Evolutionary conservation across 164 flowering plant species (phyloP).

Genomic region (Chimonanthus praecox): DNA sequence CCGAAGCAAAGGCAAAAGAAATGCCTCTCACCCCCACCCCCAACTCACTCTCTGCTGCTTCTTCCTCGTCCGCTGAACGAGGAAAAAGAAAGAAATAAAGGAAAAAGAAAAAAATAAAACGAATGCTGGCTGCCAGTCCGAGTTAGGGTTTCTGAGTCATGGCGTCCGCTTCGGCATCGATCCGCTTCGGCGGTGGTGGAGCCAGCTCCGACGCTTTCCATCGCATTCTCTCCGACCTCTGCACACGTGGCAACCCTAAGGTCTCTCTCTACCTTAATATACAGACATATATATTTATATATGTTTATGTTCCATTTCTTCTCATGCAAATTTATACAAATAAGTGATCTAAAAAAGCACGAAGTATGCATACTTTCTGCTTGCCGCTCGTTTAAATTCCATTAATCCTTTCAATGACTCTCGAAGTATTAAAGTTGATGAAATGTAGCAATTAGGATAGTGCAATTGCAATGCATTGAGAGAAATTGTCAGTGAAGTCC

Average conservation of each 20-base stretch:
- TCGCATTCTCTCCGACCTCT: conserved; percentile 74
- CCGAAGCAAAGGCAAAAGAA: not conserved
- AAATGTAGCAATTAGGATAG: too few relatives aligned
- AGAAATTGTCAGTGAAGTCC: too few relatives aligned
- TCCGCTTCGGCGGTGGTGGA: conserved; percentile 30
- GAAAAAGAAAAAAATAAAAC: not conserved
- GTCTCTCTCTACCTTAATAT: conserved; percentile 17
- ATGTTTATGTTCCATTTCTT: too few relatives aligned
- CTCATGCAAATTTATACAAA: too few relatives aligned
- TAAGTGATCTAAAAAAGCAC: too few relatives aligned
- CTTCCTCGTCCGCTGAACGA: not conserved
- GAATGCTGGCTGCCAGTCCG: not conserved
- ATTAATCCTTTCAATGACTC: too few relatives aligned
- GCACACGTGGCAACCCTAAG: conserved; percentile 71
- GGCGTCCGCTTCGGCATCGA: conserved; percentile 7
- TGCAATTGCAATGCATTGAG: too few relatives aligned
- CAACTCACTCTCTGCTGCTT: not conserved
- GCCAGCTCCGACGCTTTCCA: conserved; percentile 57
- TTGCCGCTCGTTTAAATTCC: too few relatives aligned
- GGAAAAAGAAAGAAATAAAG: too few relatives aligned
- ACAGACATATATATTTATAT: too few relatives aligned
- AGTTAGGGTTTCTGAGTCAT: conserved; percentile 3
- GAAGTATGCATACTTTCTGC: too few relatives aligned
- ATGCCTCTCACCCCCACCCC: not conserved
- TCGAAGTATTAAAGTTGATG: too few relatives aligned